Evolutionary conservation across 2,329 filamentous ascomycete species (phyloP).

Genomic region (Cytospora piceicola): DNA sequence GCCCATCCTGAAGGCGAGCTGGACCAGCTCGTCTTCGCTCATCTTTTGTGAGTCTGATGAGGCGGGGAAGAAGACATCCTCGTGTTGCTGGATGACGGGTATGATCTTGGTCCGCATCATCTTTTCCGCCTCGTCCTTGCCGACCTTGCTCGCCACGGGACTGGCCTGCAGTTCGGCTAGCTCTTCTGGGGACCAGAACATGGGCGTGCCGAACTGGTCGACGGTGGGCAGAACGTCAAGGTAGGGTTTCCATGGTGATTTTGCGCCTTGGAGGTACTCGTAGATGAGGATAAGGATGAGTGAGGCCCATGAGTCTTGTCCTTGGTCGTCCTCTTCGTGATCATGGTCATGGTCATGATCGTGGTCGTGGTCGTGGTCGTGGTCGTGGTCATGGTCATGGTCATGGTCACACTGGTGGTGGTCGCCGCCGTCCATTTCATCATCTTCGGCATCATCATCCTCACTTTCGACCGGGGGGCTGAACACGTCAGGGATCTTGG

Average conservation of each 20-base stretch:
- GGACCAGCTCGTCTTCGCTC: slow-evolving; percentile 51
- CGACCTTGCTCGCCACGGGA: slow-evolving; percentile 76
- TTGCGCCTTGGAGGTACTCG: slow-evolving; percentile 63
- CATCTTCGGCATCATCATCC: slow-evolving; percentile 37
- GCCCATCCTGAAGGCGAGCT: slow-evolving; percentile 76
- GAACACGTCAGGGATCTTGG: slow-evolving; percentile 60
- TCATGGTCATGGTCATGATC: slow-evolving; percentile 38
- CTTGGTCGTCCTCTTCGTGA: slow-evolving; percentile 42
- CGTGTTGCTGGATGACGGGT: slow-evolving; percentile 52
- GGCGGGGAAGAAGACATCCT: slow-evolving; percentile 49
- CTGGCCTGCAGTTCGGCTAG: slow-evolving; percentile 75
- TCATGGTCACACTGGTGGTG: slow-evolving; percentile 32
- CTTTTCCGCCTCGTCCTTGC: slow-evolving; percentile 70
- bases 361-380: slow-evolving; percentile 38
- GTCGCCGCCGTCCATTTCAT: slow-evolving; percentile 39
- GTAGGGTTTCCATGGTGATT: slow-evolving; percentile 77
- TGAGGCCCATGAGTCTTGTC: slow-evolving; percentile 57
- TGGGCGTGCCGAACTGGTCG: slow-evolving; percentile 75
- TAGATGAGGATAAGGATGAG: slow-evolving; percentile 81
- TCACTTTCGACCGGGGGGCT: slow-evolving; percentile 33
- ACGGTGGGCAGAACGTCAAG: slow-evolving; percentile 69
- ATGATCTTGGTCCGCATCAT: slow-evolving; percentile 65
- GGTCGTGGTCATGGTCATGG: slow-evolving; percentile 30
- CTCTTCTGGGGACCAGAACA: slow-evolving; percentile 82
- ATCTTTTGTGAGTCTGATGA: slow-evolving; percentile 37